Conservation (phyloP, 768 basidiomycete species). For the Dioszegia aurantiaca region DNA sequence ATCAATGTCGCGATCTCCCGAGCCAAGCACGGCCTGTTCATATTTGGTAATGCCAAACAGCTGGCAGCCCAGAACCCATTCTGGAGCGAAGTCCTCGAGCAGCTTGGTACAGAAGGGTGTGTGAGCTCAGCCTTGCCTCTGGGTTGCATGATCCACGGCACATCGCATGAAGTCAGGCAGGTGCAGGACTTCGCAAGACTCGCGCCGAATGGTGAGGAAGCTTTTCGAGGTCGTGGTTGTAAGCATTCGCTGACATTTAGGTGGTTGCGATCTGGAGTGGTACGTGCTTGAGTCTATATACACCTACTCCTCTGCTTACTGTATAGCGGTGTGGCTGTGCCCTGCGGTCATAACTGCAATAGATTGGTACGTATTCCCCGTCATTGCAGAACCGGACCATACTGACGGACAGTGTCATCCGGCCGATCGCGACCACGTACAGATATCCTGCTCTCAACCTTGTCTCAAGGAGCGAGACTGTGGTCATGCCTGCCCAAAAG, state of each 20-base stretch:
- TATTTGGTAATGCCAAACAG: conserved; percentile 63
- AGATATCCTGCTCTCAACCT: conserved; percentile 54
- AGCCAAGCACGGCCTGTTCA: conserved; percentile 69
- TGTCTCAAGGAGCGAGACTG: conserved; percentile 21
- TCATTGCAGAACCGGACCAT: conserved; percentile 24
- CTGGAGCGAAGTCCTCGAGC: conserved; percentile 12
- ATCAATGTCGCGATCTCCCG: conserved; percentile 66
- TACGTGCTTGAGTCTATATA: conserved; percentile 2
- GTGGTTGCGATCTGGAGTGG: conserved; percentile 13
- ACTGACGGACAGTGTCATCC: conserved; percentile 10
- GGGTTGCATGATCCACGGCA: conserved; percentile 13
- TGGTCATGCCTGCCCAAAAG: neutral
- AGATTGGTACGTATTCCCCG: conserved; percentile 2
- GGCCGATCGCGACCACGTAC: conserved; percentile 2
- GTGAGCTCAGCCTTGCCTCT: conserved; percentile 17
- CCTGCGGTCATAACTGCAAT: conserved; percentile 20
- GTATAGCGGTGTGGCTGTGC: conserved; percentile 7
- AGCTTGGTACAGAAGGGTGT: conserved; percentile 5
- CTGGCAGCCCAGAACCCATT: conserved; percentile 15
- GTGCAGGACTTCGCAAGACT: conserved; percentile 8
- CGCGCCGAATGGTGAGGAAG: conserved; percentile 18
- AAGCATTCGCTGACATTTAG: conserved; percentile 6
- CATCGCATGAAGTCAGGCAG: neutral
- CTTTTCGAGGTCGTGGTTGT: neutral
- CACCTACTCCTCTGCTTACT: no score